Evolutionary conservation across 1,284 basidiomycete genomes (phyloP), one percentile per base, ranked within the genome.

Genomic region (Marasmius fiardii): DNA sequence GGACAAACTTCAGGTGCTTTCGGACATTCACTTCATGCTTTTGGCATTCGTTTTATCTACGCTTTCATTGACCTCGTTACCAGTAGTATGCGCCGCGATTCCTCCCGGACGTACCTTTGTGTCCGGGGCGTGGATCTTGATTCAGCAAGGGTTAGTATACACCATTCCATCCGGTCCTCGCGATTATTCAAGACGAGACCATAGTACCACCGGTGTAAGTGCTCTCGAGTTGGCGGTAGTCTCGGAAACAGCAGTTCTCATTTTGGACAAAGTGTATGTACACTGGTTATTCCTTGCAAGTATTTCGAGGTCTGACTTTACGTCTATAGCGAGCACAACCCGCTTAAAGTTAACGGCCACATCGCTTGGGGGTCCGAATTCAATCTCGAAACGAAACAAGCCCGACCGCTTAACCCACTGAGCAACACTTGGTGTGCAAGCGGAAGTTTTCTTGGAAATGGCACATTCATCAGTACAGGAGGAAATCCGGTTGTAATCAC

Each of bases 341-440:
- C 52, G 11, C 52, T 54, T 24, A 47, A 6, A 16, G 49, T 48
- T 43, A 39, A 55, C 12, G 54, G 66, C 21, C 68, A 71, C 47
- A 63, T 68, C 0, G 72, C 73, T 0, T 74, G 73, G 71, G 71
- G 65, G 16, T 62, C 66, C 4, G 60, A 74, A 23, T 74, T 66
- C 60, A 59, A 72, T 61, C 65, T 73, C 51, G 59, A 70, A 57
- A 65, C 70, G 4, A 64, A 67, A 55, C 66, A 63, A 4, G 70
- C 70, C 21, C 63, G 63, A 11, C 64, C 75, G 0, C 61, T 78
- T 33, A 64, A 74, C 39, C 64, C 74, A 44, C 35, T 66, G 16
- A 72, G 74, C 4, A 74, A 78, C 65, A 71, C 70, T 4, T 78
- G 76, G 66, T 78, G 76, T 57, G 75, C 75, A 1, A 71, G 70